These are phyloP conservation scores for Cenococcum geophilum DNA, from an alignment of 495 filamentous ascomycete species.

Conservation along the genomic window DNA sequence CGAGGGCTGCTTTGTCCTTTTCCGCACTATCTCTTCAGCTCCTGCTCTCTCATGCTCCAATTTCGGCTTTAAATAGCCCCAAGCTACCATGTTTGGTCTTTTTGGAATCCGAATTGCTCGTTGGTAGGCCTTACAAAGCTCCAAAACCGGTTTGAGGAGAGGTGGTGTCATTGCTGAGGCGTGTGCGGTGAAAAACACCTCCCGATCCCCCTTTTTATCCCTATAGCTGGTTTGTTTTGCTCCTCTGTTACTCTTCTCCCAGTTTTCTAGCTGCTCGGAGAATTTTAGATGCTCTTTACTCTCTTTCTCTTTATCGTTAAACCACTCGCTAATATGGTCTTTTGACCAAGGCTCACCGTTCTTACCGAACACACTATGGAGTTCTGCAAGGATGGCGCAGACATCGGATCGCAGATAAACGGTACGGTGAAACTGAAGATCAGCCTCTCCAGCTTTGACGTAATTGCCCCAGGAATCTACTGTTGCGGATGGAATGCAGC, in stretches of 20 bases:
- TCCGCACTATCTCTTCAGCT: slow-evolving; percentile 9
- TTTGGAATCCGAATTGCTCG: slow-evolving; percentile 27
- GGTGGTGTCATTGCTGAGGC: slow-evolving; percentile 24
- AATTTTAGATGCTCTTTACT: slow-evolving; percentile 19
- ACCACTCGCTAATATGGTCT: slow-evolving; percentile 18
- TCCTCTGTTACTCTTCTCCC: slow-evolving; percentile 14
- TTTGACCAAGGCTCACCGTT: slow-evolving; percentile 11
- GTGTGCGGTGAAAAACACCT: slow-evolving; percentile 15
- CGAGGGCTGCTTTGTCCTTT: too few relatives aligned
- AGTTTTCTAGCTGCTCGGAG: slow-evolving; percentile 24
- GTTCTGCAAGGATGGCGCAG: slow-evolving; percentile 13
- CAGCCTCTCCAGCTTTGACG: slow-evolving; percentile 18
- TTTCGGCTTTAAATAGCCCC: slow-evolving; percentile 26
- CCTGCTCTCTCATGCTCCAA: slow-evolving; percentile 22
- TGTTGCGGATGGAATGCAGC: slow-evolving; percentile 25
- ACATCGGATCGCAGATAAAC: slow-evolving; percentile 24
- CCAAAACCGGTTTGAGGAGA: slow-evolving; percentile 12
- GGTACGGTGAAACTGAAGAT: slow-evolving; percentile 10
- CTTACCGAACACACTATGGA: slow-evolving; percentile 4
- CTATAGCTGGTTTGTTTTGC: slow-evolving; percentile 10
- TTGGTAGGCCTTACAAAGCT: slow-evolving; percentile 17
- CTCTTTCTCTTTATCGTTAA: slow-evolving; percentile 11
- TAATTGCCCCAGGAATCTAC: slow-evolving; percentile 32
- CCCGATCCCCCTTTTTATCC: slow-evolving; percentile 24
- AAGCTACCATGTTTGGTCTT: slow-evolving; percentile 20